These are phyloP conservation scores for Nitzschia inconspicua DNA, from an alignment of 108 stramenopile genomes.

Conservation along the genomic window DNA sequence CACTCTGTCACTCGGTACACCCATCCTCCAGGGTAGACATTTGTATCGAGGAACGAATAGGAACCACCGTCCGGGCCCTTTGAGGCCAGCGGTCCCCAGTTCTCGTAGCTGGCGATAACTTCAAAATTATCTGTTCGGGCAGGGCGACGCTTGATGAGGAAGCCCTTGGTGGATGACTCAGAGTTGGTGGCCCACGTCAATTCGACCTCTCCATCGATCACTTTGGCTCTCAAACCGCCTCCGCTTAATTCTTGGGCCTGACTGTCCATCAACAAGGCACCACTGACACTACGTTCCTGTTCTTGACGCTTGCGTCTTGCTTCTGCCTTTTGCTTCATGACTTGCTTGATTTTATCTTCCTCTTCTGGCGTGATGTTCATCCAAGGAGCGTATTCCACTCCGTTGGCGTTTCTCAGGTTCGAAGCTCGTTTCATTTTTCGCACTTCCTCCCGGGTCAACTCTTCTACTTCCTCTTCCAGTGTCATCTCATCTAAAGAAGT, in stretches of 20 bases:
- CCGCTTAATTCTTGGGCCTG: slow-evolving; percentile 85
- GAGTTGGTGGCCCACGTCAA: slow-evolving; percentile 78
- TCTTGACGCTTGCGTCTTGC: slow-evolving; percentile 67
- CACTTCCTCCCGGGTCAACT: slow-evolving; percentile 55
- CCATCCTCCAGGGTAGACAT: slow-evolving; percentile 75
- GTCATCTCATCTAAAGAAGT: slow-evolving; percentile 14
- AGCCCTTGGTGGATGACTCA: slow-evolving; percentile 76
- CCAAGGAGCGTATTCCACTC: slow-evolving; percentile 90
- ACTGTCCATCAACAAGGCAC: slow-evolving; percentile 66
- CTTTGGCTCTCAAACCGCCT: slow-evolving; percentile 65
- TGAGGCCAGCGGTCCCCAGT: slow-evolving; percentile 74
- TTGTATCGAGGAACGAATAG: slow-evolving; percentile 68
- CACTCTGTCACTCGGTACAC: slow-evolving; percentile 85
- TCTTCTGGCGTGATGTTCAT: slow-evolving; percentile 77
- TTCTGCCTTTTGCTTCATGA: slow-evolving; percentile 69
- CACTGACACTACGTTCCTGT: slow-evolving; percentile 56
- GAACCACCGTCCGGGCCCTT: slow-evolving; percentile 75
- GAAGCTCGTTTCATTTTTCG: slow-evolving; percentile 61
- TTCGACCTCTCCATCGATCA: slow-evolving; percentile 75
- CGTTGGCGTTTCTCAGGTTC: slow-evolving; percentile 67
- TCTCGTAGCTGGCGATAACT: slow-evolving; percentile 62
- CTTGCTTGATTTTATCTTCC: slow-evolving; percentile 58
- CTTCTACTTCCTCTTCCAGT: slow-evolving; percentile 73
- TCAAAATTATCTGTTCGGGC: slow-evolving; percentile 77
- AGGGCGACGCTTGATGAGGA: slow-evolving; percentile 77